phyloP scores from a whole-genome alignment of 2,329 filamentous ascomycete genomes.

The Phialophora verrucosa region DNA sequence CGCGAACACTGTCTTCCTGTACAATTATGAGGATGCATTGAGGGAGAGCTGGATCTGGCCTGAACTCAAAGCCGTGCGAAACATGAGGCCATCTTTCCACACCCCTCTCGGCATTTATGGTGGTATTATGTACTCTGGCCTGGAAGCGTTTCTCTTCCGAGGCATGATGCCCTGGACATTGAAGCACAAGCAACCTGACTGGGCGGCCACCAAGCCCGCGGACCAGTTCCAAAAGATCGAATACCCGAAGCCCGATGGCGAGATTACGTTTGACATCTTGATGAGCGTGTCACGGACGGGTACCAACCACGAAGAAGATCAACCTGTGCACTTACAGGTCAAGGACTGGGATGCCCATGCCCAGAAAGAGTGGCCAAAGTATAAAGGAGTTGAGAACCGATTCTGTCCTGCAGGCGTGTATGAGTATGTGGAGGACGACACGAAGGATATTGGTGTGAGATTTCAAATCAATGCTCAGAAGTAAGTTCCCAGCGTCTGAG shows the following conservation, averaged over 20 bases:
- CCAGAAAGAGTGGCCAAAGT: conserved; percentile 79
- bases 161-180: conserved; percentile 91
- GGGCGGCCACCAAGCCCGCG: conserved; percentile 78
- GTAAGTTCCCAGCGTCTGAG: conserved; percentile 62
- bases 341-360: conserved; percentile 94
- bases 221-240: conserved; percentile 86
- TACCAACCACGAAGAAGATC: conserved; percentile 98
- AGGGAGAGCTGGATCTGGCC: conserved; percentile 89
- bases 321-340: conserved; percentile 94
- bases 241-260: conserved; percentile 94
- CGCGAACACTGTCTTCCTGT: conserved; percentile 80
- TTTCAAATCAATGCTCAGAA: conserved; percentile 99
- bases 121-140: conserved; percentile 87
- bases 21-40: conserved; percentile 88
- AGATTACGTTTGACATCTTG: conserved; percentile 93
- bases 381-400: conserved; percentile 90
- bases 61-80: conserved; percentile 91
- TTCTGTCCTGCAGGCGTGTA: conserved; percentile 98
- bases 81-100: conserved; percentile 97
- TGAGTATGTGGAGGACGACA: conserved; percentile 93
- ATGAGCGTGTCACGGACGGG: conserved; percentile 94
- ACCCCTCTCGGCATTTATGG: conserved; percentile 84
- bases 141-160: conserved; percentile 86
- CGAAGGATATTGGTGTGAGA: conserved; percentile 82
- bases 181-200: conserved; percentile 78